Evolutionary conservation across 148 eudicot species (phyloP).

Genomic region (Chenopodium album): DNA sequence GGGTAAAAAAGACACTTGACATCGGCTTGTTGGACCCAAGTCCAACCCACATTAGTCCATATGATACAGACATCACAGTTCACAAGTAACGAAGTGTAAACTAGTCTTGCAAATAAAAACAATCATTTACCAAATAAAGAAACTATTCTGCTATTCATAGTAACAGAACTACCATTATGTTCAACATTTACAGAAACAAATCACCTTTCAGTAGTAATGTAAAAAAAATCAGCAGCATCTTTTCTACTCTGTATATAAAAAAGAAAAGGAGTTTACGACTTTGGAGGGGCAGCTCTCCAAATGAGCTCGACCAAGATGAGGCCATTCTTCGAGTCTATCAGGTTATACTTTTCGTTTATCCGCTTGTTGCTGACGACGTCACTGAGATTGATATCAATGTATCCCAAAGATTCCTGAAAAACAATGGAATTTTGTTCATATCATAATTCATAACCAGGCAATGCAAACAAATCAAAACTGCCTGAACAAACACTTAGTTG

Average conservation of each 20-base stretch:
- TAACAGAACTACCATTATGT: slow-evolving; percentile 1
- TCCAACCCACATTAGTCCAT: too few relatives aligned
- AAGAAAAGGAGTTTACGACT: slow-evolving; percentile 1
- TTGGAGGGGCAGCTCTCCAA: slow-evolving; percentile 55
- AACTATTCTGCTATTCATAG: background rate
- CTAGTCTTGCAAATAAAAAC: background rate
- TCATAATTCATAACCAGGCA: background rate
- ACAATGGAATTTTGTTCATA: background rate
- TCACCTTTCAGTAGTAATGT: background rate
- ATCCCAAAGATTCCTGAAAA: slow-evolving; percentile 78
- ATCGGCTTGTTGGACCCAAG: background rate
- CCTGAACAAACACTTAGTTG: background rate
- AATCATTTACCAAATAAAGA: background rate
- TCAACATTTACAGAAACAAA: slow-evolving; percentile 21
- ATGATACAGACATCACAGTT: background rate
- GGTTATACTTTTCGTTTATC: slow-evolving; percentile 78
- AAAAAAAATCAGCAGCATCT: slow-evolving; percentile 4
- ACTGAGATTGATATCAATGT: slow-evolving; percentile 60
- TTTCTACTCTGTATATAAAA: background rate
- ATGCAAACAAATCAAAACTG: background rate
- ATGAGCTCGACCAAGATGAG: slow-evolving; percentile 74
- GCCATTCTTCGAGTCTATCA: slow-evolving; percentile 88
- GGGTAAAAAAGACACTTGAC: too few relatives aligned
- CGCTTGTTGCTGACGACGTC: slow-evolving; percentile 83
- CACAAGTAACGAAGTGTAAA: background rate